Evolutionary conservation across 192 early-diverging fungal genomes (phyloP).

Genomic region (Coemansia pectinata): DNA sequence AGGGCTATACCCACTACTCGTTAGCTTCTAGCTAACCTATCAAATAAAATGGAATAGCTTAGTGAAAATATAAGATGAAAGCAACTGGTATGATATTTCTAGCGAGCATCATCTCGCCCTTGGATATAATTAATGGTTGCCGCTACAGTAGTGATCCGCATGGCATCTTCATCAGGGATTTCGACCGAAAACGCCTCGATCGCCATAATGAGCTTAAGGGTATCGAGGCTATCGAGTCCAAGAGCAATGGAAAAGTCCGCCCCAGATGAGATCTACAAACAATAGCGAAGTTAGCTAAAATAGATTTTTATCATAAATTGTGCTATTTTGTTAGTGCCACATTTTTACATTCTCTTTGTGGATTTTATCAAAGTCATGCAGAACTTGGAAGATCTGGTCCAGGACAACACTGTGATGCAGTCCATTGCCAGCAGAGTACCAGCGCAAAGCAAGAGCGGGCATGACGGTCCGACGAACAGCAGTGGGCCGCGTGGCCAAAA

Average conservation of each 20-base stretch:
- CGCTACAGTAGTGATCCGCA: constrained; percentile 85
- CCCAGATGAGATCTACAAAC: constrained; percentile 70
- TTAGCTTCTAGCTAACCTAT: too few relatives aligned
- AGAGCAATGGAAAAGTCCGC: constrained; percentile 94
- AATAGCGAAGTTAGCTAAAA: not conserved
- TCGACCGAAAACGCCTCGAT: constrained; percentile 99
- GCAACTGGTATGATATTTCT: constrained; percentile 12
- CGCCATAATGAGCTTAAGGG: constrained; percentile 98
- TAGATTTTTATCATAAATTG: not conserved
- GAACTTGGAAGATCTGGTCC: constrained; percentile 81
- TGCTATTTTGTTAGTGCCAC: not conserved
- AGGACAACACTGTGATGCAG: constrained; percentile 73
- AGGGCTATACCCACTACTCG: too few relatives aligned
- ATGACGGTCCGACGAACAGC: not conserved
- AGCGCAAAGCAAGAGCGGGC: constrained; percentile 53
- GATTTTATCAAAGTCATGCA: constrained; percentile 97
- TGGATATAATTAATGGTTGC: constrained; percentile 87
- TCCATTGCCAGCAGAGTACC: constrained; percentile 72
- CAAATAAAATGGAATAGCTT: not conserved
- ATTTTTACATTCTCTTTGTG: constrained; percentile 81
- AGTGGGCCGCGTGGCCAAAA: not conserved
- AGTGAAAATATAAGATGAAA: not conserved
- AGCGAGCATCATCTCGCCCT: constrained; percentile 72
- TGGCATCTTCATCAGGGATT: constrained; percentile 95
- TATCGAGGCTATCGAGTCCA: constrained; percentile 93